A percentile compares a stretch with the other conserved stretches of the same genome.
These are phyloP conservation scores for Didymella glomerata DNA, from an alignment of 2,329 filamentous ascomycete genomes.

Conservation along the genomic window DNA sequence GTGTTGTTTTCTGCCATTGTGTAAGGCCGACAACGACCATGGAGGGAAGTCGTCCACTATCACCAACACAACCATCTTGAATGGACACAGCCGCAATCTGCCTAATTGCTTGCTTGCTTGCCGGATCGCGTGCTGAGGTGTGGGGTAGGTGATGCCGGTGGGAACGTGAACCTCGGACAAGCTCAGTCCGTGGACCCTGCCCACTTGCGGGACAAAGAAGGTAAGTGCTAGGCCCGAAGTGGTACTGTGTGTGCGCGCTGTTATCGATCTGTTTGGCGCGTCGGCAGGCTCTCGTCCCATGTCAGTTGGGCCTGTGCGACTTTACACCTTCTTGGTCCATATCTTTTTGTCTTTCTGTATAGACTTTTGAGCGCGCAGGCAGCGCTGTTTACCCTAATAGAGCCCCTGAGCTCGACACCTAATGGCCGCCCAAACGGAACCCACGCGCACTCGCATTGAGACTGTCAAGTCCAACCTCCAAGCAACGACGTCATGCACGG, in stretches of 20 bases:
- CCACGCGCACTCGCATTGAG: slow-evolving; percentile 57
- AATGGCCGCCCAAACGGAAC: slow-evolving; percentile 43
- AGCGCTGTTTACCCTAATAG: slow-evolving; percentile 20
- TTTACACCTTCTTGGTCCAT: slow-evolving; percentile 8
- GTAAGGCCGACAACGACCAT: background rate
- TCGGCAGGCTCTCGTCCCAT: slow-evolving; percentile 13
- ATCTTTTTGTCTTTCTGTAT: slow-evolving; percentile 18
- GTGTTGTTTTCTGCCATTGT: slow-evolving; percentile 16
- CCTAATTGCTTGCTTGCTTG: background rate
- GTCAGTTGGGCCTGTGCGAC: slow-evolving; percentile 12
- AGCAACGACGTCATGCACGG: slow-evolving; percentile 59
- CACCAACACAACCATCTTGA: slow-evolving; percentile 1
- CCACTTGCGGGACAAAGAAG: background rate
- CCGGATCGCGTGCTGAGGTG: slow-evolving; percentile 22
- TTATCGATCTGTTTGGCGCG: slow-evolving; percentile 24
- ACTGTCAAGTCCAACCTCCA: slow-evolving; percentile 59
- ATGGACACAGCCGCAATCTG: slow-evolving; percentile 1
- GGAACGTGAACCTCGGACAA: slow-evolving; percentile 5
- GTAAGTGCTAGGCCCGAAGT: slow-evolving; percentile 2
- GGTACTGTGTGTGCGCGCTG: slow-evolving; percentile 15
- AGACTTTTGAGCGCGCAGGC: slow-evolving; percentile 19
- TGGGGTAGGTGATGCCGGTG: slow-evolving; percentile 16
- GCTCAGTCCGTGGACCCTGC: slow-evolving; percentile 10
- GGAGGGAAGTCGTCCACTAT: background rate
- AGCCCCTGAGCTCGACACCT: slow-evolving; percentile 17